phyloP scores from a whole-genome alignment of 176 grass and related monocot genomes.

The Aegilops sharonensis region DNA sequence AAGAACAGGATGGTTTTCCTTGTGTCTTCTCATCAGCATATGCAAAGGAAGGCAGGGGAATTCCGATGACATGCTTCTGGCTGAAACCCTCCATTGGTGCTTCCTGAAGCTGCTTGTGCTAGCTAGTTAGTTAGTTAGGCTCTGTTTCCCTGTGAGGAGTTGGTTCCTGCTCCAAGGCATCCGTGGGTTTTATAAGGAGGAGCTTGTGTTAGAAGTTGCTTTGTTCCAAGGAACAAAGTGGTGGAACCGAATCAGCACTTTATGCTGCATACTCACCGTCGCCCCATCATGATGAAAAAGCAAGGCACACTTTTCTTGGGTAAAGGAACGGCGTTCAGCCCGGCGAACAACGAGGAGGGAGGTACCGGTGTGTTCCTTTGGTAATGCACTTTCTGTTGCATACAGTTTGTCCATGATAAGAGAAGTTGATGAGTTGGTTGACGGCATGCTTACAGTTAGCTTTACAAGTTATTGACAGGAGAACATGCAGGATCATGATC shows the following conservation, averaged over 20 bases:
- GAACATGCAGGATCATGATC: slow-evolving; percentile 29
- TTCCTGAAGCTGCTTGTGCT: slow-evolving; percentile 12
- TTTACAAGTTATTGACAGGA: slow-evolving; percentile 28
- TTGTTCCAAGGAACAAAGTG: slow-evolving; percentile 54
- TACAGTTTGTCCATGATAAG: slow-evolving; percentile 17
- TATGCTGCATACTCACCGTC: slow-evolving; percentile 44
- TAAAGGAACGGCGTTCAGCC: slow-evolving; percentile 33
- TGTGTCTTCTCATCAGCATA: slow-evolving; percentile 37
- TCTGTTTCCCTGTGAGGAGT: slow-evolving; percentile 32
- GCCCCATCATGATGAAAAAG: slow-evolving; percentile 51
- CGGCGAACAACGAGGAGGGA: slow-evolving; percentile 22
- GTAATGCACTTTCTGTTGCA: slow-evolving; percentile 25
- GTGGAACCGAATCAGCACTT: slow-evolving; percentile 44
- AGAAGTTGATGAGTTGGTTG: slow-evolving; percentile 27
- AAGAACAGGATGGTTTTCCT: slow-evolving; percentile 21
- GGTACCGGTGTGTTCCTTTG: slow-evolving; percentile 28
- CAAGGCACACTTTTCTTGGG: slow-evolving; percentile 27
- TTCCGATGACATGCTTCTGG: slow-evolving; percentile 54
- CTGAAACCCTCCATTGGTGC: slow-evolving; percentile 41
- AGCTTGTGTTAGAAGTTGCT: slow-evolving; percentile 24
- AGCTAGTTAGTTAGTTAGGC: not conserved
- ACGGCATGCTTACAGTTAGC: slow-evolving; percentile 29
- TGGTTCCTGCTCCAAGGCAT: slow-evolving; percentile 29
- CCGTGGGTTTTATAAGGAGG: slow-evolving; percentile 41
- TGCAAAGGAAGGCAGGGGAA: slow-evolving; percentile 45